These are phyloP conservation scores for Ramaria rubella DNA, from an alignment of 768 basidiomycete species.

Conservation along the genomic window DNA sequence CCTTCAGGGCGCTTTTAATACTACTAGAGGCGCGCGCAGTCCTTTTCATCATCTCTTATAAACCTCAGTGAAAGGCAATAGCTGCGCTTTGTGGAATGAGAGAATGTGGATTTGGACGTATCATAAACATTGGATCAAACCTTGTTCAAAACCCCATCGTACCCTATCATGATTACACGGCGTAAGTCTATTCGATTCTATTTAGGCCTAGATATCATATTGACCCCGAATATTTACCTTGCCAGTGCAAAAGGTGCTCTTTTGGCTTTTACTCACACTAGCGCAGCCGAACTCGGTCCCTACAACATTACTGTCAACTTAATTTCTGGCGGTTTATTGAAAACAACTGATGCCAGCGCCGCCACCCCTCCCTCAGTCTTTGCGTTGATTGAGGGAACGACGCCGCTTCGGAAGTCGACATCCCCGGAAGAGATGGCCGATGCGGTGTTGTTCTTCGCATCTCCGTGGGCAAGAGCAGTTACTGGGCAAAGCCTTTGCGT, in stretches of 20 bases:
- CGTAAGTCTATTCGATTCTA: neutral
- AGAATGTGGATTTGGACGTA: conserved; percentile 3
- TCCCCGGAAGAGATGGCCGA: conserved; percentile 5
- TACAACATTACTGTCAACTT: conserved; percentile 3
- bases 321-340: neutral
- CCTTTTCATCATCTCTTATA: neutral
- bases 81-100: conserved; percentile 8
- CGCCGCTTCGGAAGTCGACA: neutral
- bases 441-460: conserved; percentile 4
- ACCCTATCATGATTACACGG: conserved; percentile 3
- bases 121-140: conserved; percentile 4
- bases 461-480: conserved; percentile 3
- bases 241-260: conserved; percentile 1
- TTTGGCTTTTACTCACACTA: conserved; percentile 3
- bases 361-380: neutral
- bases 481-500: conserved; percentile 5
- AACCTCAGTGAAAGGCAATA: neutral
- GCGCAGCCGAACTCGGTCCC: conserved; percentile 1
- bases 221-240: neutral
- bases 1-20: conserved; percentile 7
- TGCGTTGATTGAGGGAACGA: neutral
- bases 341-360: neutral
- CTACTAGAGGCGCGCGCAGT: neutral
- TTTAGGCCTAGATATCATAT: neutral
- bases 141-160: neutral